phyloP scores from a whole-genome alignment of 768 basidiomycete species.

The Baorangia bicolor region DNA sequence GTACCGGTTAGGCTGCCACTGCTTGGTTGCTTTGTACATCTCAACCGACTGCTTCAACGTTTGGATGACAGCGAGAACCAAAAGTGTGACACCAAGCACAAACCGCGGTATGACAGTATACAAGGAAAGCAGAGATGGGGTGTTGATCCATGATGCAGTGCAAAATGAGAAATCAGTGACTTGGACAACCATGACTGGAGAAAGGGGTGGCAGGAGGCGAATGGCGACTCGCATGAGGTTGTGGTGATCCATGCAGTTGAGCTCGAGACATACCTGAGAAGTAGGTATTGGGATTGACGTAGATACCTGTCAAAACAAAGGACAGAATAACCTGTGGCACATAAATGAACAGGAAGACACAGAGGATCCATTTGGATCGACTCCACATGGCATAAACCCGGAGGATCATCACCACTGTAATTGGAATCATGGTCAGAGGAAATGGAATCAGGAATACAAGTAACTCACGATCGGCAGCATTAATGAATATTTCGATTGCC shows the following conservation, averaged over 20 bases:
- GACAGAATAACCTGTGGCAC: too few species aligned
- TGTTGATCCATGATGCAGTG: background rate
- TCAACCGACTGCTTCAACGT: background rate
- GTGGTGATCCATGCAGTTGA: background rate
- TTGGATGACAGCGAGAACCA: background rate
- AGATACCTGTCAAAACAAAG: background rate
- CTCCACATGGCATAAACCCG: too few species aligned
- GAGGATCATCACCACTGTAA: too few species aligned
- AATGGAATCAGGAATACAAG: too few species aligned
- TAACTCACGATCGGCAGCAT: too few species aligned
- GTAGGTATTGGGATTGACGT: background rate
- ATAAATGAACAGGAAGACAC: too few species aligned
- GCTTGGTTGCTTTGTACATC: background rate
- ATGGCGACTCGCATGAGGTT: background rate
- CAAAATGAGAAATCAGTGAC: background rate
- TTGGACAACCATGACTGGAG: background rate
- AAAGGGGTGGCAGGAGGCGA: background rate
- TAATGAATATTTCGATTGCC: too few species aligned
- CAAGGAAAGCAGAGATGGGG: rapidly evolving
- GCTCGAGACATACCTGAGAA: background rate
- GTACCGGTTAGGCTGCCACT: background rate
- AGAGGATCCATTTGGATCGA: too few species aligned
- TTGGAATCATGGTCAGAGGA: too few species aligned
- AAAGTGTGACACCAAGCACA: background rate
- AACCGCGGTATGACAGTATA: background rate